phyloP scores from a whole-genome alignment of 139 green algal species.

The Picochlorum sp. region DNA sequence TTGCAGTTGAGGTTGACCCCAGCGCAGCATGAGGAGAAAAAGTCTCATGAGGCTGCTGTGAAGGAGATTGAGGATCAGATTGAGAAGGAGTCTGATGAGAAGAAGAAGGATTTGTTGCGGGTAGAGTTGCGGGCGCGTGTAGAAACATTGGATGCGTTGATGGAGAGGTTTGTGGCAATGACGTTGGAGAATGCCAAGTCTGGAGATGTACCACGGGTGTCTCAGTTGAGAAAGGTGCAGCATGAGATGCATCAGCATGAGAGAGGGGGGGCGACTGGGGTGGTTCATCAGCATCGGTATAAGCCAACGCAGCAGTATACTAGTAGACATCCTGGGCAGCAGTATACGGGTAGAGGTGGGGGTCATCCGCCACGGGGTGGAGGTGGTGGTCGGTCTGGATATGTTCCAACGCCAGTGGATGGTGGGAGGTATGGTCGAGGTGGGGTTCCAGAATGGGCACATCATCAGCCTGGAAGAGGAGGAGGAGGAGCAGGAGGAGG shows the following conservation, averaged over 20 bases:
- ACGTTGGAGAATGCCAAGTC: constrained; percentile 28
- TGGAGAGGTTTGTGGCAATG: constrained; percentile 26
- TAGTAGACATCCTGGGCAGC: not conserved
- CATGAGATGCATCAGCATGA: not conserved
- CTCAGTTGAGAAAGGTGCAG: constrained; percentile 41
- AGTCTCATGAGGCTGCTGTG: constrained; percentile 25
- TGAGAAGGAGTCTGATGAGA: constrained; percentile 28
- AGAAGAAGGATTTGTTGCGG: constrained; percentile 25
- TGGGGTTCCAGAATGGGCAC: constrained; percentile 23
- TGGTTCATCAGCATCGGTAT: constrained; percentile 1
- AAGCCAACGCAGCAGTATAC: constrained; percentile 2
- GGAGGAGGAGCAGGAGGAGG: not conserved
- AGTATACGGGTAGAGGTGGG: not conserved
- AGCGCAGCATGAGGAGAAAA: constrained; percentile 51
- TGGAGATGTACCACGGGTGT: constrained; percentile 39
- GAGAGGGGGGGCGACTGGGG: not conserved
- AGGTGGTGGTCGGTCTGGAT: constrained; percentile 7
- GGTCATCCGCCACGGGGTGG: not conserved
- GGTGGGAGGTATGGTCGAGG: constrained; percentile 5
- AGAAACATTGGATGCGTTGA: constrained; percentile 22
- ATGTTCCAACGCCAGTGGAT: not conserved
- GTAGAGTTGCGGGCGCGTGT: constrained; percentile 25
- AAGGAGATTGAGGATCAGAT: constrained; percentile 38
- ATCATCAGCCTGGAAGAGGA: not conserved
- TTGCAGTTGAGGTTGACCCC: constrained; percentile 52